phyloP scores from a whole-genome alignment of 2,329 filamentous ascomycete species.

The Calonectria ilicicola region DNA sequence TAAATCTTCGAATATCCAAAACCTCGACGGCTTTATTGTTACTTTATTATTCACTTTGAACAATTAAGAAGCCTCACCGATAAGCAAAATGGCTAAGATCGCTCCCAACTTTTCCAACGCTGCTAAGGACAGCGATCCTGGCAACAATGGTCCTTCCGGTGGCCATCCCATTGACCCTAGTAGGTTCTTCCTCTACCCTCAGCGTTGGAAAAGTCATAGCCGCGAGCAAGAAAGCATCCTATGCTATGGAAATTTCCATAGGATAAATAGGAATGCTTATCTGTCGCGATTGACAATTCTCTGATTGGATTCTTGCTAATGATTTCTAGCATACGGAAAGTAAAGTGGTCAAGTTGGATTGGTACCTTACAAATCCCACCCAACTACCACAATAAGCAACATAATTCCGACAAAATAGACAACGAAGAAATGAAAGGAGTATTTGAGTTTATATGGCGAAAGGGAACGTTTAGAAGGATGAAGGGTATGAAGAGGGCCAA shows the following conservation, averaged over 20 bases:
- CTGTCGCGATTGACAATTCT: not conserved
- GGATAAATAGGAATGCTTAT: not conserved
- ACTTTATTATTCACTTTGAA: not conserved
- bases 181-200: not conserved
- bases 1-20: not conserved
- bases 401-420: too few relatives aligned
- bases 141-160: constrained; percentile 7
- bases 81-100: constrained; percentile 21
- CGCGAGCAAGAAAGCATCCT: not conserved
- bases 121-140: constrained; percentile 20
- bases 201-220: not conserved
- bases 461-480: not conserved
- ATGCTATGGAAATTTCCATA: not conserved
- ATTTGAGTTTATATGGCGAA: not conserved
- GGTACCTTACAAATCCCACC: not conserved
- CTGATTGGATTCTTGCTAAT: constrained; percentile 13
- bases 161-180: constrained; percentile 10
- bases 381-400: not conserved
- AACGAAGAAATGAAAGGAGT: not conserved
- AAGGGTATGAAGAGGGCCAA: not conserved
- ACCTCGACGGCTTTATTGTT: not conserved
- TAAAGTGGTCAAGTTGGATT: not conserved
- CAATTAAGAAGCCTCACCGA: not conserved
- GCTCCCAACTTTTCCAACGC: constrained; percentile 1
- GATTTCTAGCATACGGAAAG: not conserved